Percentiles rank a stretch among this genome's conserved stretches.
Evolutionary conservation across 1,284 basidiomycete species (phyloP).

Genomic region (Gomphus sp.): DNA sequence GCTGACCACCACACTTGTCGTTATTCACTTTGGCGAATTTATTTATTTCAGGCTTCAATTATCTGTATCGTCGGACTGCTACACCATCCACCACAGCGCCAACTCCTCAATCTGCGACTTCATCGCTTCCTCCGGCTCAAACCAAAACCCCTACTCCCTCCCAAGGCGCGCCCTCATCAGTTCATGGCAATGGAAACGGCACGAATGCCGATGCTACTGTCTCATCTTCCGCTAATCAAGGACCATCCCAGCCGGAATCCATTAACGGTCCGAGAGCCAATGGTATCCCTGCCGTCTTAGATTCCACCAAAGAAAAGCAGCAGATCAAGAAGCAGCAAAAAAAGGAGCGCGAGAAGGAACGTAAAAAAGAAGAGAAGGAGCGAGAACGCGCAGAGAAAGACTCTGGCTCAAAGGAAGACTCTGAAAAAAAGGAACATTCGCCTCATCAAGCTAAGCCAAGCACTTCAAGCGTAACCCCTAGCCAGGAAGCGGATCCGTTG

Average conservation of each 20-base stretch:
- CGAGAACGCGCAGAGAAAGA: slow-evolving; percentile 23
- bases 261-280: slow-evolving; percentile 28
- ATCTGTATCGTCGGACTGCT: slow-evolving; percentile 76
- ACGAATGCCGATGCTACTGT: not conserved
- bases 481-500: slow-evolving; percentile 31
- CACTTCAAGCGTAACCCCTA: slow-evolving; percentile 1
- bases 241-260: slow-evolving; percentile 22
- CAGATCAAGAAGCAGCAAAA: slow-evolving; percentile 44
- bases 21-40: not conserved
- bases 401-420: slow-evolving; percentile 13
- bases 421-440: slow-evolving; percentile 6
- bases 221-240: slow-evolving; percentile 11
- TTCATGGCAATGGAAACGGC: slow-evolving; percentile 2
- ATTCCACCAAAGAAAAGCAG: slow-evolving; percentile 23
- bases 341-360: slow-evolving; percentile 50
- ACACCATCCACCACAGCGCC: slow-evolving; percentile 34
- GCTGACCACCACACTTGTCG: slow-evolving; percentile 13
- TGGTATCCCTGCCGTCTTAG: slow-evolving; percentile 27
- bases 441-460: slow-evolving; percentile 4
- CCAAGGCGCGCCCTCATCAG: slow-evolving; percentile 7
- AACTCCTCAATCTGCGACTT: slow-evolving; percentile 31
- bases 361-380: slow-evolving; percentile 40
- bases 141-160: slow-evolving; percentile 30
- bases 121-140: slow-evolving; percentile 26
- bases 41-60: slow-evolving; percentile 75